Evolutionary conservation across 768 basidiomycete species (phyloP).

Genomic region (Boletus pseudo-olivaceus): DNA sequence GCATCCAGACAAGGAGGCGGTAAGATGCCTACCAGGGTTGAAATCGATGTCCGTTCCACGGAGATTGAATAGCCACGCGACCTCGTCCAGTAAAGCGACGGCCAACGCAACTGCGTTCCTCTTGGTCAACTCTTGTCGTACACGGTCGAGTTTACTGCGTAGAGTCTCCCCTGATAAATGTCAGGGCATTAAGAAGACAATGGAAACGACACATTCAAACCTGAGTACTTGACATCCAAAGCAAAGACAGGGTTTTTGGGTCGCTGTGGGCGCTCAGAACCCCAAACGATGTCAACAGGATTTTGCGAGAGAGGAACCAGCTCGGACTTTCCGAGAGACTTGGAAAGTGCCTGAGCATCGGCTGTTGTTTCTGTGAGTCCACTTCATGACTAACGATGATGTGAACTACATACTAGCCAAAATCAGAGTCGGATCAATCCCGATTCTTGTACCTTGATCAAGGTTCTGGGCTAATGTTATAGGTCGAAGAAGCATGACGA

Average conservation of each 20-base stretch:
- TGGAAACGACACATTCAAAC: conserved; percentile 29
- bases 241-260: conserved; percentile 66
- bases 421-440: conserved; percentile 80
- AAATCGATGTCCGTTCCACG: conserved; percentile 89
- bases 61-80: conserved; percentile 92
- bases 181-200: background rate
- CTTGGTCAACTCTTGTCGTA: conserved; percentile 66
- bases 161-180: conserved; percentile 50
- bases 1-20: background rate
- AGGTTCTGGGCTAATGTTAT: conserved; percentile 46
- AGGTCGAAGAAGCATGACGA: background rate
- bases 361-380: conserved; percentile 32
- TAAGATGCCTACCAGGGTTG: conserved; percentile 55
- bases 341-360: conserved; percentile 62
- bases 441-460: conserved; percentile 59
- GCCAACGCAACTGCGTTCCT: conserved; percentile 59
- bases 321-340: conserved; percentile 56
- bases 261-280: conserved; percentile 56
- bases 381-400: conserved; percentile 10
- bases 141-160: conserved; percentile 59
- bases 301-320: conserved; percentile 69
- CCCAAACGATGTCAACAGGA: conserved; percentile 80
- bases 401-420: conserved; percentile 46
- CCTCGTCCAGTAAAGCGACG: conserved; percentile 88
- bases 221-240: conserved; percentile 73